Evolutionary conservation across 495 filamentous ascomycete species (phyloP).

Genomic region (Pyrenula massariospora): DNA sequence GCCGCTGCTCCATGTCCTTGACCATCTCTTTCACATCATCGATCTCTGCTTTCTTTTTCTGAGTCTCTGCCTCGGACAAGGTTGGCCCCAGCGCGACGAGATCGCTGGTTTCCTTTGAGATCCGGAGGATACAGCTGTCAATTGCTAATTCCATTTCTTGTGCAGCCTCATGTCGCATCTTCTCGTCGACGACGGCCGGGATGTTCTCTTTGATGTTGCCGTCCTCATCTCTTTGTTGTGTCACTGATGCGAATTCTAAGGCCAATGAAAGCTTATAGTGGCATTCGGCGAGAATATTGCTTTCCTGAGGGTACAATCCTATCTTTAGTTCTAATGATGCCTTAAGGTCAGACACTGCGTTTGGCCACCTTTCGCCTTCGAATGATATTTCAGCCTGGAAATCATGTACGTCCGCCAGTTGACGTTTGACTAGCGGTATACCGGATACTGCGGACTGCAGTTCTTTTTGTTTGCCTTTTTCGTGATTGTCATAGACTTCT

Average conservation of each 20-base stretch:
- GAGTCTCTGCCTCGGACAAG: constrained; percentile 29
- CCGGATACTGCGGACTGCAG: constrained; percentile 34
- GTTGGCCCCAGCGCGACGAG: constrained; percentile 41
- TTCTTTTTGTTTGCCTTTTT: constrained; percentile 35
- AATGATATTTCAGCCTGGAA: constrained; percentile 87
- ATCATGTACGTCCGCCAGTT: constrained; percentile 82
- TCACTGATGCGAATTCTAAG: constrained; percentile 83
- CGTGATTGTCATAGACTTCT: constrained; percentile 26
- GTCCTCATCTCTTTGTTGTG: constrained; percentile 40
- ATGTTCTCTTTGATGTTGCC: constrained; percentile 15
- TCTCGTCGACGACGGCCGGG: constrained; percentile 44
- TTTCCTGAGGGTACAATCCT: constrained; percentile 63
- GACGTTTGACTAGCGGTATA: constrained; percentile 59
- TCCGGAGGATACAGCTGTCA: constrained; percentile 60
- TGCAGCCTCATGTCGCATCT: constrained; percentile 63
- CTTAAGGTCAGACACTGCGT: constrained; percentile 69
- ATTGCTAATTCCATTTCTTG: constrained; percentile 74
- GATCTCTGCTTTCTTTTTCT: constrained; percentile 53
- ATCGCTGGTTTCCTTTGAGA: constrained; percentile 61
- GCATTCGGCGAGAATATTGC: constrained; percentile 77
- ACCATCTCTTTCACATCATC: constrained; percentile 78
- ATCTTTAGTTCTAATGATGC: constrained; percentile 65
- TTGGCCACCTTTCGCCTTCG: constrained; percentile 79
- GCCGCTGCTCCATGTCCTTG: constrained; percentile 76
- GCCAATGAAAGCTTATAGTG: constrained; percentile 94